Conservation (phyloP, 169 alveolate species). For the Cryptosporidium muris region DNA sequence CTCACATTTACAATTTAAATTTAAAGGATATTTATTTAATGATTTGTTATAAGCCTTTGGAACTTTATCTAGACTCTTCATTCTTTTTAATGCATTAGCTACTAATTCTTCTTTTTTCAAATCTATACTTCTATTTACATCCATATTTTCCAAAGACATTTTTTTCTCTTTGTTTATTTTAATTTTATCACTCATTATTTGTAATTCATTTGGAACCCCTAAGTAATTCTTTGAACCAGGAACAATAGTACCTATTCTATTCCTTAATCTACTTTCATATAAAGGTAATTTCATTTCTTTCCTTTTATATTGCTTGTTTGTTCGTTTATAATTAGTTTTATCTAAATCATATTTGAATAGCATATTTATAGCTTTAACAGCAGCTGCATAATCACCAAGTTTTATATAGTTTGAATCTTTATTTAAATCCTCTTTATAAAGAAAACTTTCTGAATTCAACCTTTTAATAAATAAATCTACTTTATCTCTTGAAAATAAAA, state of each 20-base stretch:
- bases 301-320: background rate
- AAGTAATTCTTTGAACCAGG: constrained; percentile 10
- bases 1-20: constrained; percentile 21
- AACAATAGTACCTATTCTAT: constrained; percentile 22
- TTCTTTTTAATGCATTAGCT: constrained; percentile 47
- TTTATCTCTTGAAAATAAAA: constrained; percentile 10
- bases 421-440: background rate
- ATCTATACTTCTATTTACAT: background rate
- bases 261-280: constrained; percentile 46
- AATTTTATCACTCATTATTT: constrained; percentile 24
- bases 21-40: background rate
- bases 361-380: background rate
- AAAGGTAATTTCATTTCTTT: constrained; percentile 14
- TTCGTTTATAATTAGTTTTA: background rate
- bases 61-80: background rate
- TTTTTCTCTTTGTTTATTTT: background rate
- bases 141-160: background rate
- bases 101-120: constrained; percentile 28
- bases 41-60: background rate
- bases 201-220: constrained; percentile 8
- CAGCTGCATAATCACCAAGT: constrained; percentile 1
- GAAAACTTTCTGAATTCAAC: background rate
- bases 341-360: background rate
- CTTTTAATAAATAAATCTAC: background rate
- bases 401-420: constrained; percentile 1